Conservation (phyloP, 1,284 basidiomycete species). For the Stygiomarasmius scandens region DNA sequence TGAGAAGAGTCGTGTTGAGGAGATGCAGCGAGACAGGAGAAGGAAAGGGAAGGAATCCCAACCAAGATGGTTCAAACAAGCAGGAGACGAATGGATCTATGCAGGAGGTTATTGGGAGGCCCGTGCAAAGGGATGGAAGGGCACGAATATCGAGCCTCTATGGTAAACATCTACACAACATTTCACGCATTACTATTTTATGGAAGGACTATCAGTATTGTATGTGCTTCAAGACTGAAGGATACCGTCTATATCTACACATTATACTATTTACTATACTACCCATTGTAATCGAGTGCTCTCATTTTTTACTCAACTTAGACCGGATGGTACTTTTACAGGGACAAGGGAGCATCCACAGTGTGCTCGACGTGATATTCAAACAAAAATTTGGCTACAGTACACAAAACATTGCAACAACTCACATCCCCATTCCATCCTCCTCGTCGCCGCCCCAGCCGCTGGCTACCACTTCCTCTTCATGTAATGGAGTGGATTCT, state of each 20-base stretch:
- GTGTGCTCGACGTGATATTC: not conserved
- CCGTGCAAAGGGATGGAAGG: constrained; percentile 65
- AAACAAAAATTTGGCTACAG: not conserved
- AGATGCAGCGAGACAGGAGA: constrained; percentile 69
- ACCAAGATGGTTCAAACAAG: constrained; percentile 75
- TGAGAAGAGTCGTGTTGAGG: constrained; percentile 79
- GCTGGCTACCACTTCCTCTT: constrained; percentile 59
- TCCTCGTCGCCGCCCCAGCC: constrained; percentile 69
- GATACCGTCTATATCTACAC: no score
- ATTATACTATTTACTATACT: no score
- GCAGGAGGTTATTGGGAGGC: constrained; percentile 84
- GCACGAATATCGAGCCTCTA: constrained; percentile 47
- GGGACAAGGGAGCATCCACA: not conserved
- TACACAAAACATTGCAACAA: not conserved
- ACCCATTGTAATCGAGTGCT: no score
- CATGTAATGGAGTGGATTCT: constrained; percentile 32
- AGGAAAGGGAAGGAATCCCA: constrained; percentile 54
- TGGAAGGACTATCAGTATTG: no score
- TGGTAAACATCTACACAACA: constrained; percentile 52
- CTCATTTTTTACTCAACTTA: constrained; percentile 56
- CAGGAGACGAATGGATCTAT: constrained; percentile 76
- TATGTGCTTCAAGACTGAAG: no score
- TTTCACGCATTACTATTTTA: not conserved
- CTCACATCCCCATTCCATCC: constrained; percentile 66
- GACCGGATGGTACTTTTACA: no score